Base-by-base conservation (phyloP, 805 yeast species). In the Novakomyces olei region DNA sequence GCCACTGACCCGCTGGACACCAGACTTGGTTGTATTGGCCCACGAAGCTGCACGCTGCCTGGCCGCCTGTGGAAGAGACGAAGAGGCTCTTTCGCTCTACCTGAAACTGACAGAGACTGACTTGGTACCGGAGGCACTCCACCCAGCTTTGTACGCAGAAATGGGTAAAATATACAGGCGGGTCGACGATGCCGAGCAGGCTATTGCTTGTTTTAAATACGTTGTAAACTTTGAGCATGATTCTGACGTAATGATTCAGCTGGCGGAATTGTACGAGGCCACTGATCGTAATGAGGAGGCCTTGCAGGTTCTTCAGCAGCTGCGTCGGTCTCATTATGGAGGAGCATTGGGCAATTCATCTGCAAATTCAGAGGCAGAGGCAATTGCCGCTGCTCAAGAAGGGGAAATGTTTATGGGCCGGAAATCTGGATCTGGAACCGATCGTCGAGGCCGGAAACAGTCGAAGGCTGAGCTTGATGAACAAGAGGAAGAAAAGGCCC, bases 241-340 rank as follows among this genome's bases (percentile, higher is more conserved):
- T 42, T 53, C 76, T 20, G 92, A 81, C 38, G 66, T 72, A 7
- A 69, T 75, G 43, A 60, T 83, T 19, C 72, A 77, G 0, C 56
- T 88, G 17, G 92, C 88, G 0, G 96, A 88, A 52, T 68, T 80
- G 1, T 66, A 71, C 37, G 78, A 72, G 19, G 46, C 50, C 1
- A 46, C 47, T 2, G 49, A 47, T 19, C 42, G 51, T 5, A 39
- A 39, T 4, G 44, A 39, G 3, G 49, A 44, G 10, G 57, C 57
- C 5, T 44, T 45, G 19, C 44, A 40, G 16, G 38, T 53, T 9
- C 40, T 54, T 4, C 37, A 41, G 12, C 40, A 41, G n/a, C 55
- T 48, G 6, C 35, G 41, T 34, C 39, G 25, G 29, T 35, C 32
- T 32, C 38, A 40, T 8, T 14, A 29, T 5, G 32, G 8, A 19